Conservation (phyloP, 805 yeast species). For the Yamadazyma sp. region DNA sequence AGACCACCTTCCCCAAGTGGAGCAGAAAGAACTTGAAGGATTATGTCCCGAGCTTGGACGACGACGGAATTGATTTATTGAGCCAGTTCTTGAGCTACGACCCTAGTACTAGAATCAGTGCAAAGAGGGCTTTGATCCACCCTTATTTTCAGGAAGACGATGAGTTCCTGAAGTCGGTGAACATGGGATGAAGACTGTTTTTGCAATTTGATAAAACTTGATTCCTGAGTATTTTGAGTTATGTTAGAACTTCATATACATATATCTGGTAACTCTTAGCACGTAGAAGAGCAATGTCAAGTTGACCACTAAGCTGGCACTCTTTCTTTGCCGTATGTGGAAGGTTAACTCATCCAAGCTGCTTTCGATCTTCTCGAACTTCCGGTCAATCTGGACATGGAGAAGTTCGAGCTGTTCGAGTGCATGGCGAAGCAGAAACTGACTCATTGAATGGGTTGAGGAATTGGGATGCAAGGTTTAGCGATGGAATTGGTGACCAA, state of each 20-base stretch:
- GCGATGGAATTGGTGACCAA: neutral
- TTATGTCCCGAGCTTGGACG: conserved; percentile 76
- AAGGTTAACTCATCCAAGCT: conserved; percentile 1
- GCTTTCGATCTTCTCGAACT: conserved; percentile 8
- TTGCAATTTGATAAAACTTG: neutral
- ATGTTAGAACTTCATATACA: conserved; percentile 5
- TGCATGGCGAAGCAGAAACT: conserved; percentile 7
- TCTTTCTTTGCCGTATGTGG: neutral
- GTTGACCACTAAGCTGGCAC: conserved; percentile 3
- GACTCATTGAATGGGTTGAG: neutral
- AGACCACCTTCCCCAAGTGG: conserved; percentile 93
- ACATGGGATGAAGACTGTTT: conserved; percentile 31
- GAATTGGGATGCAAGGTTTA: neutral
- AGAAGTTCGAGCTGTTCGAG: conserved; percentile 6
- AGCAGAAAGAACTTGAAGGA: conserved; percentile 65
- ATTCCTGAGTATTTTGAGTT: too few relatives aligned
- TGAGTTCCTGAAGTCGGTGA: conserved; percentile 35
- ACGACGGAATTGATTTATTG: conserved; percentile 80
- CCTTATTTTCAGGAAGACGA: conserved; percentile 74
- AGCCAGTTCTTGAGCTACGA: conserved; percentile 82
- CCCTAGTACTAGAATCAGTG: conserved; percentile 91
- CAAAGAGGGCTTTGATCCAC: conserved; percentile 87
- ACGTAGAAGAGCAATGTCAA: conserved; percentile 6
- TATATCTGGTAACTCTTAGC: conserved; percentile 4
- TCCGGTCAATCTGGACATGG: conserved; percentile 7